Evolutionary conservation across 1,284 basidiomycete species (phyloP).

Genomic region (Trametes sp.): DNA sequence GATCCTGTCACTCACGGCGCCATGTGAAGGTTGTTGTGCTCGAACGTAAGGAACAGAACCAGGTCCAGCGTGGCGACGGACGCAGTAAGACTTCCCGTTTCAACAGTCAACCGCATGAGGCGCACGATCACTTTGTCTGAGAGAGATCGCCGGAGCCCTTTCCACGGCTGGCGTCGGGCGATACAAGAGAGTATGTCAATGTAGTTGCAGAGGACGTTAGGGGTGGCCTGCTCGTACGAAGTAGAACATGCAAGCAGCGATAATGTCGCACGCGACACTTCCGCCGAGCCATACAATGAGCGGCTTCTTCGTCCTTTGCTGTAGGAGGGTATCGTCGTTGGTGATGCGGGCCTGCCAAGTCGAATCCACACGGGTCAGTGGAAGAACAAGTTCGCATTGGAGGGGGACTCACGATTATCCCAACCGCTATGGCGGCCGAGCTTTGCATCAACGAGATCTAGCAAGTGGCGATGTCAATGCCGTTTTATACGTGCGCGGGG

Average conservation of each 20-base stretch:
- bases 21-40: slow-evolving; percentile 24
- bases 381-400: too few species aligned
- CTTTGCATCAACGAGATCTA: slow-evolving; percentile 20
- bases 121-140: slow-evolving; percentile 7
- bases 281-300: slow-evolving; percentile 24
- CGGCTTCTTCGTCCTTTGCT: background rate
- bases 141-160: slow-evolving; percentile 1
- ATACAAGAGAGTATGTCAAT: too few species aligned
- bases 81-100: slow-evolving; percentile 21
- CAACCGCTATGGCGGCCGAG: slow-evolving; percentile 14
- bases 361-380: too few species aligned
- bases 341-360: slow-evolving; percentile 1
- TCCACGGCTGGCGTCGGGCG: background rate
- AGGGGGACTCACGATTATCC: slow-evolving; percentile 9
- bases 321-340: slow-evolving; percentile 3
- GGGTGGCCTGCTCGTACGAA: too few species aligned
- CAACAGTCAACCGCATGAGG: slow-evolving; percentile 19
- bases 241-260: slow-evolving; percentile 22
- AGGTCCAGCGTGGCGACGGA: slow-evolving; percentile 21
- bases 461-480: background rate
- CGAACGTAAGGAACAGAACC: slow-evolving; percentile 16
- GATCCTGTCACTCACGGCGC: slow-evolving; percentile 6
- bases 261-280: slow-evolving; percentile 23
- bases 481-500: background rate
- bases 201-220: too few species aligned